Percentiles rank a stretch among this genome's conserved stretches.
Conservation (phyloP, 257 asterid genomes). For the Penstemon barbatus region DNA sequence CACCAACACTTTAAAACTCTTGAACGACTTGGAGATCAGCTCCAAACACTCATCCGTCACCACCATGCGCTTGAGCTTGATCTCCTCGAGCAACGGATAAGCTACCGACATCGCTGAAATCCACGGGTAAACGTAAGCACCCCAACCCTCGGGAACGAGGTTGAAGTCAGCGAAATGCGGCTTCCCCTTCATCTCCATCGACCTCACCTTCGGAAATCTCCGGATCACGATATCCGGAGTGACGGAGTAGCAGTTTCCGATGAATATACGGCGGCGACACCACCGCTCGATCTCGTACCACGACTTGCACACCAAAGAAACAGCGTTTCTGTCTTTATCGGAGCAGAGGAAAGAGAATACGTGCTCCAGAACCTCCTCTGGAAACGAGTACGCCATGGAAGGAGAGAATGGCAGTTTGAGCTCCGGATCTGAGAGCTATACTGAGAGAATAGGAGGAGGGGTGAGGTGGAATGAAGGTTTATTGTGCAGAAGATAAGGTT, state of each 20-base stretch:
- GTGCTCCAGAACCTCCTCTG: conserved; percentile 88
- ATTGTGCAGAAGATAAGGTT: conserved; percentile 60
- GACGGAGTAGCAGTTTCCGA: conserved; percentile 89
- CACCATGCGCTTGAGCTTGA: conserved; percentile 86
- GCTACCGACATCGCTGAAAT: conserved; percentile 63
- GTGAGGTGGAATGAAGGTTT: neutral
- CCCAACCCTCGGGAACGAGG: conserved; percentile 97
- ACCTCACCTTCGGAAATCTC: conserved; percentile 73
- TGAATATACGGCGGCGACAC: conserved; percentile 72
- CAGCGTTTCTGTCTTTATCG: conserved; percentile 78
- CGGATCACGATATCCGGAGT: conserved; percentile 69
- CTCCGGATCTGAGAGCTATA: conserved; percentile 38
- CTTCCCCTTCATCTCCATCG: conserved; percentile 81
- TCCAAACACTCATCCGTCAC: conserved; percentile 79
- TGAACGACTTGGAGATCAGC: conserved; percentile 71
- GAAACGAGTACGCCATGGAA: conserved; percentile 77
- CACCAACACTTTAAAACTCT: conserved; percentile 73
- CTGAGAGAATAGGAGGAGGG: neutral
- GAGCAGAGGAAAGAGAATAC: conserved; percentile 66
- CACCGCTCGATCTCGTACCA: conserved; percentile 93
- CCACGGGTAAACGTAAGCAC: conserved; percentile 77
- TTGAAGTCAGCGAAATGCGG: conserved; percentile 95
- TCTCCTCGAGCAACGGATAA: conserved; percentile 81
- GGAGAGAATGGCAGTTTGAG: conserved; percentile 37
- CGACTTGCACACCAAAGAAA: conserved; percentile 82